phyloP scores from a whole-genome alignment of 352 stramenopile genomes.

The Globisporangium cylindrosporum region DNA sequence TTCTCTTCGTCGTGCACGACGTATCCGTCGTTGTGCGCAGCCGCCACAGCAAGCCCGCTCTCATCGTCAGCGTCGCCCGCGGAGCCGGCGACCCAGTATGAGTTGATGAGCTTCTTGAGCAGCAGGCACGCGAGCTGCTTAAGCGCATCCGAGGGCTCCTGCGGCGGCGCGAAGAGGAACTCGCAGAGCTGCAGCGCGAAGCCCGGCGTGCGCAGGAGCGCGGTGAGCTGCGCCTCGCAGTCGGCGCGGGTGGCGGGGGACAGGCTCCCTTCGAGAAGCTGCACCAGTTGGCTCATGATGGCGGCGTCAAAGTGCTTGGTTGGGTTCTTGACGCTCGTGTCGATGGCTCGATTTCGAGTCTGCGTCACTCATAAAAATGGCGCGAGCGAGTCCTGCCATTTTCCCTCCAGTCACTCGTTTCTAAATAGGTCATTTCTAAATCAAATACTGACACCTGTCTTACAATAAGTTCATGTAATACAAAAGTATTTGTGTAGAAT shows the following conservation, averaged over 20 bases:
- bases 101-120: constrained; percentile 73
- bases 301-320: background rate
- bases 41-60: background rate
- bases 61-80: constrained; percentile 24
- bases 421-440: background rate
- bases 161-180: constrained; percentile 50
- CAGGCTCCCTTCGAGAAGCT: constrained; percentile 54
- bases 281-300: constrained; percentile 16
- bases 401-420: background rate
- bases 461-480: too few relatives aligned
- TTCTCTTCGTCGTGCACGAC: constrained; percentile 68
- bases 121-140: constrained; percentile 71
- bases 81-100: constrained; percentile 44
- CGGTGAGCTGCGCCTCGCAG: constrained; percentile 64
- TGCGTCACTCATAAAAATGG: background rate
- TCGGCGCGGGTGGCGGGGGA: constrained; percentile 45
- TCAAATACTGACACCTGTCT: too few relatives aligned
- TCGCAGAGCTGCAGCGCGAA: constrained; percentile 72
- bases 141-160: constrained; percentile 32
- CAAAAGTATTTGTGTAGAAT: too few relatives aligned
- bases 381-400: background rate
- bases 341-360: background rate
- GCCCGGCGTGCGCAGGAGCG: constrained; percentile 49
- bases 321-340: background rate
- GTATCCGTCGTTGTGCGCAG: constrained; percentile 23